These are phyloP conservation scores for Fusarium nurragi DNA, from an alignment of 2,329 filamentous ascomycete genomes.

Conservation along the genomic window DNA sequence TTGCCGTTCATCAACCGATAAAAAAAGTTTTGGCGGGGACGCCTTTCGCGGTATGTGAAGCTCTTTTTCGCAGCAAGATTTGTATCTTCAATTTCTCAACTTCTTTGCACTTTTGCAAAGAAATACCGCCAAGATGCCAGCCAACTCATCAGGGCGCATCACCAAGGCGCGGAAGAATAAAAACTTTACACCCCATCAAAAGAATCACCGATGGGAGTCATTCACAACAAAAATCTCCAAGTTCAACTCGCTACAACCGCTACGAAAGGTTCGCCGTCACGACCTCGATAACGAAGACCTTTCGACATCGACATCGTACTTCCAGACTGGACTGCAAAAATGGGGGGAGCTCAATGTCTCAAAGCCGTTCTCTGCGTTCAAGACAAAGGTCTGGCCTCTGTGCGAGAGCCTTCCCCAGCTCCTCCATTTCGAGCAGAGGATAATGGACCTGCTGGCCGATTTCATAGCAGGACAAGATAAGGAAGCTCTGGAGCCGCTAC, in stretches of 20 bases:
- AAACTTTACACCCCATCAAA: conserved; percentile 76
- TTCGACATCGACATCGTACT: conserved; percentile 83
- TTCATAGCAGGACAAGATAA: conserved; percentile 82
- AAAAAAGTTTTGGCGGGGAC: conserved; percentile 50
- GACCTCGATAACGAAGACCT: conserved; percentile 83
- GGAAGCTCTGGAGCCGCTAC: conserved; percentile 82
- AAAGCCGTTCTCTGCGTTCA: conserved; percentile 80
- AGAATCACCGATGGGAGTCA: conserved; percentile 89
- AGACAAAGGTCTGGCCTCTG: conserved; percentile 76
- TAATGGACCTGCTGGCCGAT: conserved; percentile 79
- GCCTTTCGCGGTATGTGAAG: conserved; percentile 34
- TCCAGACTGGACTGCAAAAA: conserved; percentile 81
- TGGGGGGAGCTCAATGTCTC: conserved; percentile 95
- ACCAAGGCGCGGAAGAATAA: conserved; percentile 76
- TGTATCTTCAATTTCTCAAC: conserved; percentile 31
- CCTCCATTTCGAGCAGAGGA: conserved; percentile 86
- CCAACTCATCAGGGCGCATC: conserved; percentile 72
- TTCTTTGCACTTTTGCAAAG: conserved; percentile 38
- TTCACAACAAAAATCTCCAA: conserved; percentile 91
- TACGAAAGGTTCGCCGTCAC: conserved; percentile 87
- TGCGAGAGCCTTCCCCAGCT: conserved; percentile 93
- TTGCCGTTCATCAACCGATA: conserved; percentile 47
- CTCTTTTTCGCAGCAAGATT: conserved; percentile 37
- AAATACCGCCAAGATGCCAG: conserved; percentile 63
- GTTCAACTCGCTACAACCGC: conserved; percentile 87